Conservation (phyloP, 805 yeast species). For the Candida adriatica region DNA sequence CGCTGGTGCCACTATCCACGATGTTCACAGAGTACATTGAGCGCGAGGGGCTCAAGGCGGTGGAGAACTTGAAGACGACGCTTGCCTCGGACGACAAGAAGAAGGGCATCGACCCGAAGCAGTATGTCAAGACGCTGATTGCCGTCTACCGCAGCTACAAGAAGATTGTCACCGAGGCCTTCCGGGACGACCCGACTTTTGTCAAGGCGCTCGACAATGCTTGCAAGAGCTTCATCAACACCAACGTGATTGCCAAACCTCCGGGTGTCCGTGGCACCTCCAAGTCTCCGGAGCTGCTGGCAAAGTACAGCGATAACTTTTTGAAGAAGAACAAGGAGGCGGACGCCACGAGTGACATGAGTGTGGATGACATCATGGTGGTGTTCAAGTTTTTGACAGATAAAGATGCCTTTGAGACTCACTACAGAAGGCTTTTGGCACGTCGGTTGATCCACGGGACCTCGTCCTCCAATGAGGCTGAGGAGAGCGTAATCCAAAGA, state of each 20-base stretch:
- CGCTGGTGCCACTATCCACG: conserved; percentile 71
- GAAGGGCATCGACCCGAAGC: conserved; percentile 57
- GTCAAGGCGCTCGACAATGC: conserved; percentile 87
- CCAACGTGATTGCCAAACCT: conserved; percentile 67
- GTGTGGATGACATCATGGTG: conserved; percentile 78
- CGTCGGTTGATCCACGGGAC: conserved; percentile 84
- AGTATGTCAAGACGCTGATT: conserved; percentile 72
- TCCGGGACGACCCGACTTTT: conserved; percentile 68
- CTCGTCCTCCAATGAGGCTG: conserved; percentile 74
- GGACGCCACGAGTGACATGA: conserved; percentile 64
- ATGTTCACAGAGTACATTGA: conserved; percentile 69
- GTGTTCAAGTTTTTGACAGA: conserved; percentile 85
- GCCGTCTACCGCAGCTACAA: conserved; percentile 63
- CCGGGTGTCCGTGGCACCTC: conserved; percentile 37
- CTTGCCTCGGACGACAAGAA: conserved; percentile 13
- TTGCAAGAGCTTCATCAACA: conserved; percentile 77
- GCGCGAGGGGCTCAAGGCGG: conserved; percentile 51
- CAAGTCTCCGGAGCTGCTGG: conserved; percentile 88
- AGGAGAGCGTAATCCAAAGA: conserved; percentile 76
- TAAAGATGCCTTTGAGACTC: conserved; percentile 90
- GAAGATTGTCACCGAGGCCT: conserved; percentile 56
- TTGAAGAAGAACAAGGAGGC: conserved; percentile 67
- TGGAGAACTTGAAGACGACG: conserved; percentile 46
- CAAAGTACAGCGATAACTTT: conserved; percentile 80
- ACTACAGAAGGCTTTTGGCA: conserved; percentile 84